Evolutionary conservation across 495 filamentous ascomycete species (phyloP), one percentile per base, ranked within the genome.

Genomic region (Xylaria cubensis): DNA sequence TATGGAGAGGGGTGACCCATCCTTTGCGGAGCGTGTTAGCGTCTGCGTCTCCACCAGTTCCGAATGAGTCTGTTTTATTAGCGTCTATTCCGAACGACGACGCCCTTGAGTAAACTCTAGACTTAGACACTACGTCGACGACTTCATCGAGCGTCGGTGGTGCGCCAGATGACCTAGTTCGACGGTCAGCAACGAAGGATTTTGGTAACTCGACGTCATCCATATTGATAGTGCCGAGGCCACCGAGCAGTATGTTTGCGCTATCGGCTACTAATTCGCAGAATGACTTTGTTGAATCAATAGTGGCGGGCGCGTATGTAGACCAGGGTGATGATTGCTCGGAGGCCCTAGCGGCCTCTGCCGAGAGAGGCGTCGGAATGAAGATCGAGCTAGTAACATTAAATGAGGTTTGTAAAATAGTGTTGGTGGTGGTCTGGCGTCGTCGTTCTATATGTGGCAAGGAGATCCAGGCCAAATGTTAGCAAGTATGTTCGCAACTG

Each of bases 1-100:
- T 73, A 63, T 80, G 78, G 7, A 80, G 71, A 48, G 62, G 62
- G 5, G 21, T 13, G 8, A 61, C 58, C 58, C 58, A 61, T 34
- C 17, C 32, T n/a, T 21, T 61, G 12, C 34, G 56, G 15, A 10
- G 15, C 21, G 21, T 61, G 17, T 61, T 8, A 9, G 34, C 9
- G 6, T 39, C 32, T 61, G 58, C 34, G 19, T 34, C n/a, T n/a
- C 58, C 21, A n/a, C 21, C 15, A n/a, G 21, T 39, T 39, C 10
- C 58, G n/a, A 17, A 9, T 39, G 7, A 19, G 19, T 39, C 24
- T 4, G 17, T 21, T 36, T 12, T 12, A 39, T 61, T 3, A 8
- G 58, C n/a, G 7, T n/a, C 12, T 17, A n/a, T 21, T 1, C 17
- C 21, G 1, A 32, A 21, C 0, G 58, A 21, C 0, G 19, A 10